These are phyloP conservation scores for Striga hermonthica DNA, from an alignment of 305 asterid species.

Conservation along the genomic window DNA sequence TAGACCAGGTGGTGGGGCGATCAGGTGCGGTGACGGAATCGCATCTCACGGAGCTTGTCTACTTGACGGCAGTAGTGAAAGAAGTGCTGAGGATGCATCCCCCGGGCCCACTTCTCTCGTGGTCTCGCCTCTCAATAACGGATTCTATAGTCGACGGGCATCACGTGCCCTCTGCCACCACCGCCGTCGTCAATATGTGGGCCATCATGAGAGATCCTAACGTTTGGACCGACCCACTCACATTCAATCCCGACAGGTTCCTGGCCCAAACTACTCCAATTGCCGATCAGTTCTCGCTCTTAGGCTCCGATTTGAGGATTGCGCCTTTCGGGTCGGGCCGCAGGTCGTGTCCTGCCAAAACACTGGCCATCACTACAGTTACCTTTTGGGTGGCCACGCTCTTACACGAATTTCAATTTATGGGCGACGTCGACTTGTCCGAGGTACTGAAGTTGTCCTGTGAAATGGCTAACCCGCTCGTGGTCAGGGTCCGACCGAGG, in stretches of 20 bases:
- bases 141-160: conserved; percentile 63
- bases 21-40: conserved; percentile 57
- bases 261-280: conserved; percentile 5
- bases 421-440: conserved; percentile 41
- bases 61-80: conserved; percentile 70
- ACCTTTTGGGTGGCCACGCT: conserved; percentile 66
- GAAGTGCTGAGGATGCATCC: conserved; percentile 76
- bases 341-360: conserved; percentile 76
- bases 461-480: conserved; percentile 72
- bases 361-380: conserved; percentile 59
- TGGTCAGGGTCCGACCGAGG: conserved; percentile 46
- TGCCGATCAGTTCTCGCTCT: conserved; percentile 33
- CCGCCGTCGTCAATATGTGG: conserved; percentile 91
- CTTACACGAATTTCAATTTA: conserved; percentile 48
- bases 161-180: conserved; percentile 71
- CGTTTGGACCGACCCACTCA: conserved; percentile 56
- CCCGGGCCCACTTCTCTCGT: conserved; percentile 84
- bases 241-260: conserved; percentile 64
- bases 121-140: conserved; percentile 71
- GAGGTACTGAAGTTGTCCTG: conserved; percentile 62
- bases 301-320: conserved; percentile 70
- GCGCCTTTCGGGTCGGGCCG: conserved; percentile 90
- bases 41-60: conserved; percentile 48
- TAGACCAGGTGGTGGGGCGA: conserved; percentile 56
- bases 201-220: conserved; percentile 68